Evolutionary conservation across 306 rosid genomes (phyloP), one percentile per base, ranked within the genome.

Genomic region (Vigna unguiculata): DNA sequence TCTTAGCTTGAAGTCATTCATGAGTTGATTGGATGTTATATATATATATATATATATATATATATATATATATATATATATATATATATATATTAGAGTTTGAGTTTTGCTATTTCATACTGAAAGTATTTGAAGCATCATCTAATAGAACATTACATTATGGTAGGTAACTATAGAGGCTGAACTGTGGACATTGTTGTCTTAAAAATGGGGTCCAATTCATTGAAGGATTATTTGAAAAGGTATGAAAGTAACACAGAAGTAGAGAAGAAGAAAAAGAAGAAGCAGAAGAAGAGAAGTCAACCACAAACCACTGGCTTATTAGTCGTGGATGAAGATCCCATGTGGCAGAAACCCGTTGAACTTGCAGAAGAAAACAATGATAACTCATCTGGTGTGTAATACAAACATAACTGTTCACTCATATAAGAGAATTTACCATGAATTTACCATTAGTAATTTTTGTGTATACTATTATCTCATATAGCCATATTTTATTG

Each of bases 261-360:
- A 32, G 96, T 80, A 7, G 91, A 83, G 20, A 83, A 80, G 74
- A 85, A 84, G 48, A 85, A 85, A 81, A 86, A 75, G 82, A 81
- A 77, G 71, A 77, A 78, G 80, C 66, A 55, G 54, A 76, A 86
- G 81, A 78, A 71, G 77, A 82, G 53, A 78, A 55, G 57, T 69
- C 87, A 81, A 52, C 80, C 86, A 7, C 88, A 83, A 54, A 81
- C 88, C 32, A 51, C 71, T 16, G 89, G 97, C 20, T 83, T 91
- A 79, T 71, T 87, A 30, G 91, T 94, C 12, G 91, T 91, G 63
- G 93, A 94, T 66, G 90, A 90, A 81, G 98, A 94, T 36, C 98
- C 97, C n/a, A 69, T 84, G 25, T 94, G 96, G 97, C 93, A 88
- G 82, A 94, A 90, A 72, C 93, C 95, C 11, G 41, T 94, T n/a